A percentile compares a stretch with the other conserved stretches of the same genome.
Conservation (phyloP, 257 asterid genomes). For the Nicotiana undulata region DNA sequence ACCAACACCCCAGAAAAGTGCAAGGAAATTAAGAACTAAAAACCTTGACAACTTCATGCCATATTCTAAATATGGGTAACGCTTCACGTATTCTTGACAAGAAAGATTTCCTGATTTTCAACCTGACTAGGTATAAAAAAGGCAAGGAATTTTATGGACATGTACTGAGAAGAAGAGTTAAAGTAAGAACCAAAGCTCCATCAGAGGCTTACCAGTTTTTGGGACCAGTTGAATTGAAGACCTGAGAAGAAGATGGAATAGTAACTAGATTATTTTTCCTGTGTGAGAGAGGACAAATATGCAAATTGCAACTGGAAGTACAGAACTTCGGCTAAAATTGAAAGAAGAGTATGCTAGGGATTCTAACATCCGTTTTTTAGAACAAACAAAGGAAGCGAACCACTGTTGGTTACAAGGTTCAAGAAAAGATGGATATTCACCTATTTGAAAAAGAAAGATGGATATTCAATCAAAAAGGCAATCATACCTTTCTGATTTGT, state of each 20-base stretch:
- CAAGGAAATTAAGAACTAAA: neutral
- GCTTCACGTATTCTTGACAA: neutral
- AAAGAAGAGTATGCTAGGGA: neutral
- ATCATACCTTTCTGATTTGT: neutral
- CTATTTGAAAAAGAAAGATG: neutral
- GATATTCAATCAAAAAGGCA: neutral
- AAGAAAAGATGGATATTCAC: neutral
- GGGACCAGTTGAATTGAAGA: neutral
- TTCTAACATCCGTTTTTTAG: neutral
- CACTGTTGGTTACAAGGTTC: neutral
- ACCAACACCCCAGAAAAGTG: neutral
- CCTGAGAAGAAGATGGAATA: neutral
- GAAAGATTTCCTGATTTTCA: neutral
- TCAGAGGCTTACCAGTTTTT: neutral
- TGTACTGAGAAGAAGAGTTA: neutral
- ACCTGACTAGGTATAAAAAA: neutral
- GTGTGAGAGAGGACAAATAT: neutral
- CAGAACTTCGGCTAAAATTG: neutral
- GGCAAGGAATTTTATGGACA: neutral
- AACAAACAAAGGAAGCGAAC: constrained; percentile 1
- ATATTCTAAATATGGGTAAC: neutral
- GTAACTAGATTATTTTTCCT: neutral
- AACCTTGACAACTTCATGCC: neutral
- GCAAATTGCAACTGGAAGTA: neutral
- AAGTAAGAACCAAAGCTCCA: neutral